These are phyloP conservation scores for Vaccinium myrtillus DNA, from an alignment of 148 eudicot genomes.

Conservation along the genomic window DNA sequence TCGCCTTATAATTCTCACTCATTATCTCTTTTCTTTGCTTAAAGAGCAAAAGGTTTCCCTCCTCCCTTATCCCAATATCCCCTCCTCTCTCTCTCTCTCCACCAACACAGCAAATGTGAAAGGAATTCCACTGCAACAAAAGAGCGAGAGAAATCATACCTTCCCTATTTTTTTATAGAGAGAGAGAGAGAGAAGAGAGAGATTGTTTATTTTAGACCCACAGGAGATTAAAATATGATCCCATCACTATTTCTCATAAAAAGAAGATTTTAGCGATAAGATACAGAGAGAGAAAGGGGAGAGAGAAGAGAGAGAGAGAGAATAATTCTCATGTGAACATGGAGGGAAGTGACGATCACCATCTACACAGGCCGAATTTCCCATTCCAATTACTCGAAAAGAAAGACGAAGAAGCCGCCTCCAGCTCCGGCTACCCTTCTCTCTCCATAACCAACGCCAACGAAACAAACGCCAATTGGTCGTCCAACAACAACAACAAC, in stretches of 20 bases:
- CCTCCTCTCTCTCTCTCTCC: constrained; percentile 15
- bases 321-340: constrained; percentile 32
- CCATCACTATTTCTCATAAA: constrained; percentile 15
- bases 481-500: not conserved
- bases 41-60: constrained; percentile 28
- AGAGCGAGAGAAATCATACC: constrained; percentile 13
- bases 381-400: constrained; percentile 84
- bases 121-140: constrained; percentile 18
- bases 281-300: not conserved
- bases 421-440: constrained; percentile 51
- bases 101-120: constrained; percentile 22
- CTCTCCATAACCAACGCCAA: constrained; percentile 49
- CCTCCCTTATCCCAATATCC: constrained; percentile 29
- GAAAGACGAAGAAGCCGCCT: constrained; percentile 67
- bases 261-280: not conserved
- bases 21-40: constrained; percentile 62
- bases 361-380: constrained; percentile 55
- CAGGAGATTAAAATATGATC: constrained; percentile 24
- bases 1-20: constrained; percentile 81
- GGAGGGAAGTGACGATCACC: constrained; percentile 60
- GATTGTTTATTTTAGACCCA: constrained; percentile 17
- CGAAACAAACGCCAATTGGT: constrained; percentile 8
- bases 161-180: not conserved
- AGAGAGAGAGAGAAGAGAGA: constrained; percentile 12
- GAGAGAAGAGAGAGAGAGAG: not conserved